Evolutionary conservation across 2,329 filamentous ascomycete species (phyloP).

Genomic region (Cladosporium cucumerinum): DNA sequence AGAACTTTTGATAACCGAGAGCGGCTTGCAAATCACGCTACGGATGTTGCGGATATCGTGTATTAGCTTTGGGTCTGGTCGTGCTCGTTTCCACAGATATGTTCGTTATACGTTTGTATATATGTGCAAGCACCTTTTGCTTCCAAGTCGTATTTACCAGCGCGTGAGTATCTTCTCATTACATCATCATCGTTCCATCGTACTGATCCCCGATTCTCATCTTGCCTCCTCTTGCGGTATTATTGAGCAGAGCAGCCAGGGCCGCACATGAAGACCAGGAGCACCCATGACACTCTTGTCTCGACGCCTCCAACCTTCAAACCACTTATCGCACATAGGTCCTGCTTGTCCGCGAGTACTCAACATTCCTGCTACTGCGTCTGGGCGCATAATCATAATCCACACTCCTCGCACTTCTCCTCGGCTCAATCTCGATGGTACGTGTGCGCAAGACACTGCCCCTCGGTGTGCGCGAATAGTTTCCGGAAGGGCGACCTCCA

Average conservation of each 20-base stretch:
- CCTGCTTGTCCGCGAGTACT: conserved; percentile 27
- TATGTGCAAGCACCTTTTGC: too few relatives aligned
- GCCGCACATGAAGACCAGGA: too few relatives aligned
- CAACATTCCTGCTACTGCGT: conserved; percentile 19
- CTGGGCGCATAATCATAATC: conserved; percentile 18
- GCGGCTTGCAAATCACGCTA: too few relatives aligned
- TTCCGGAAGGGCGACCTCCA: conserved; percentile 13
- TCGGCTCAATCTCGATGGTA: conserved; percentile 12
- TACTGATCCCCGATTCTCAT: too few relatives aligned
- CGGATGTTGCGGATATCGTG: too few relatives aligned
- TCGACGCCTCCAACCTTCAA: background rate
- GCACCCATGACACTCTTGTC: background rate
- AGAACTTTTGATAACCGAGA: too few relatives aligned
- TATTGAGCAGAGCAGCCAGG: too few relatives aligned
- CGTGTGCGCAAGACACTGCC: conserved; percentile 22
- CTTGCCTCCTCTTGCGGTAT: too few relatives aligned
- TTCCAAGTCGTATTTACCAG: background rate
- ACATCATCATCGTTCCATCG: background rate
- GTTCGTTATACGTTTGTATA: too few relatives aligned
- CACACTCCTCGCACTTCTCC: conserved; percentile 18
- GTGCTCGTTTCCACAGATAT: too few relatives aligned
- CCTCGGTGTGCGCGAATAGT: conserved; percentile 24
- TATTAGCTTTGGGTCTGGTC: too few relatives aligned
- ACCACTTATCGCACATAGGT: conserved; percentile 26
- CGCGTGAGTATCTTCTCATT: background rate